phyloP scores from a whole-genome alignment of 2,329 filamentous ascomycete species.

The Fusarium tricinctum region DNA sequence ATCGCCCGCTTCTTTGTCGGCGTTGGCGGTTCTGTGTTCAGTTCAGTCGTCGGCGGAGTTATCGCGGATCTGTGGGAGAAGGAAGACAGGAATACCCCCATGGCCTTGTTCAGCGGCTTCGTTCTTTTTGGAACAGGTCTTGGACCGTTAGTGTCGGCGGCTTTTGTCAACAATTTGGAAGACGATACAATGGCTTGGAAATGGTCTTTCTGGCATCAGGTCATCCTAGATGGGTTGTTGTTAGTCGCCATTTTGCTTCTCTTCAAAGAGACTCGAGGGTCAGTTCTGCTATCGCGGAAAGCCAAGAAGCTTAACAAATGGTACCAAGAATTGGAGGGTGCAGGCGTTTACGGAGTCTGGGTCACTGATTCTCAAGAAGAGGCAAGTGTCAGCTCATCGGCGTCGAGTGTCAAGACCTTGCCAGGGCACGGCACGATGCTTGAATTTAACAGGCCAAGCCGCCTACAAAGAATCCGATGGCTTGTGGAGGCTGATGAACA shows the following conservation, averaged over 20 bases:
- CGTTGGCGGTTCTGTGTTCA: constrained; percentile 82
- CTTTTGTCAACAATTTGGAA: constrained; percentile 74
- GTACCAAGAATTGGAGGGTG: constrained; percentile 79
- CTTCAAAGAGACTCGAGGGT: constrained; percentile 86
- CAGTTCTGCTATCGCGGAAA: constrained; percentile 82
- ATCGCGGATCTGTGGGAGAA: constrained; percentile 88
- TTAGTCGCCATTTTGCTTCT: constrained; percentile 73
- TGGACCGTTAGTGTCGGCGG: constrained; percentile 79
- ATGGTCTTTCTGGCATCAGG: constrained; percentile 92
- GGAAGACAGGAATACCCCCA: constrained; percentile 85
- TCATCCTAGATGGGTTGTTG: constrained; percentile 75
- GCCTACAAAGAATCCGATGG: constrained; percentile 76
- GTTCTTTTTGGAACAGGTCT: constrained; percentile 84
- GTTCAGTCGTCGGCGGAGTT: constrained; percentile 92
- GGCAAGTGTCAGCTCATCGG: constrained; percentile 36
- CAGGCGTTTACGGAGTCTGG: constrained; percentile 69
- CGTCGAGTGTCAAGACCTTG: constrained; percentile 41
- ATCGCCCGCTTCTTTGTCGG: constrained; percentile 82
- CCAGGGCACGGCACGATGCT: constrained; percentile 15
- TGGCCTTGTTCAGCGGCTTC: constrained; percentile 87
- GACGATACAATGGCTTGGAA: constrained; percentile 71
- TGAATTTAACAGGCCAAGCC: constrained; percentile 22
- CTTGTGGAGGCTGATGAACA: constrained; percentile 84
- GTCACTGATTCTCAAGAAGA: constrained; percentile 41
- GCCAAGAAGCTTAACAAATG: constrained; percentile 81